Percentiles rank a stretch among this genome's conserved stretches.
Evolutionary conservation across 352 stramenopile genomes (phyloP).

Genomic region (Phytophthora crassamura): DNA sequence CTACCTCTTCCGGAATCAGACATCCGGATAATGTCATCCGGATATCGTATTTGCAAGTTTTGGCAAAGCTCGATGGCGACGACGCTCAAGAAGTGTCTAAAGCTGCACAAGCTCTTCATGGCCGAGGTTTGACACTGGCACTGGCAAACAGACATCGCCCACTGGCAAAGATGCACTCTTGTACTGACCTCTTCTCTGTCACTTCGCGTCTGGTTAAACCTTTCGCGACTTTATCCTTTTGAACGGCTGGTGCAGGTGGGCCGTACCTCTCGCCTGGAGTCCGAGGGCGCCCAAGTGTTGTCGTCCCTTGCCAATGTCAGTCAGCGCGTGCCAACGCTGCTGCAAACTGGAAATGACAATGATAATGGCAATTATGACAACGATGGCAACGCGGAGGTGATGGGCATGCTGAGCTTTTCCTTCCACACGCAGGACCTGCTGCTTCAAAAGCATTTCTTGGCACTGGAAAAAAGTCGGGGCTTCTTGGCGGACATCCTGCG

Average conservation of each 20-base stretch:
- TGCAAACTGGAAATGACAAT: slow-evolving; percentile 15
- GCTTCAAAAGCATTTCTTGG: slow-evolving; percentile 69
- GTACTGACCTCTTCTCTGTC: neutral
- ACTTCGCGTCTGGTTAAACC: neutral
- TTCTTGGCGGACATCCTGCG: slow-evolving; percentile 66
- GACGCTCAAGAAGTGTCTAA: slow-evolving; percentile 63
- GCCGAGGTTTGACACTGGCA: slow-evolving; percentile 53
- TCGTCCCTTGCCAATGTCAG: slow-evolving; percentile 76
- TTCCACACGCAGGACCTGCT: slow-evolving; percentile 49
- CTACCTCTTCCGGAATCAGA: too few species aligned
- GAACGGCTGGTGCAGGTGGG: slow-evolving; percentile 46
- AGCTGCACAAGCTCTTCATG: slow-evolving; percentile 74
- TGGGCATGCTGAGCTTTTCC: slow-evolving; percentile 59
- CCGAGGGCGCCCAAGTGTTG: slow-evolving; percentile 67
- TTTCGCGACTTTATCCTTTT: neutral
- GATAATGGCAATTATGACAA: neutral
- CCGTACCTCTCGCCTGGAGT: slow-evolving; percentile 59
- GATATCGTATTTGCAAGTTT: too few species aligned
- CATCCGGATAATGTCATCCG: too few species aligned
- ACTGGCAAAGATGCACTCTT: neutral
- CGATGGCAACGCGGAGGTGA: slow-evolving; percentile 15
- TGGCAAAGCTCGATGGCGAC: slow-evolving; percentile 39
- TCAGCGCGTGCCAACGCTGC: slow-evolving; percentile 57
- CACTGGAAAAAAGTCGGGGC: slow-evolving; percentile 67
- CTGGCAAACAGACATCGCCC: neutral